Evolutionary conservation across 495 filamentous ascomycete species (phyloP).

Genomic region (Aspergillus bertholletiae): DNA sequence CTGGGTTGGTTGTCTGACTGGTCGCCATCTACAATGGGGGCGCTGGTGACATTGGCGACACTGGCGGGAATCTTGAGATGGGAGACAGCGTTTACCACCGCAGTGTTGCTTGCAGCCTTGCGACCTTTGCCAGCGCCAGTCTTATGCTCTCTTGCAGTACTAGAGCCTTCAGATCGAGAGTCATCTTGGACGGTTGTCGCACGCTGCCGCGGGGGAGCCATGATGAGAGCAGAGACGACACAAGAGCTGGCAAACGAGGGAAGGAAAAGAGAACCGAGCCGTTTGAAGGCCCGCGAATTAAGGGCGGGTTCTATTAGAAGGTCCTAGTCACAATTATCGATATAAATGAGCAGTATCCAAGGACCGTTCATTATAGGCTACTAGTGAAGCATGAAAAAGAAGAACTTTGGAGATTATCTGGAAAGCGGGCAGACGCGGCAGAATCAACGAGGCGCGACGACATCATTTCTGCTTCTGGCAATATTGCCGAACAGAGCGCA

Average conservation of each 20-base stretch:
- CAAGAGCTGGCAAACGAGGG: neutral
- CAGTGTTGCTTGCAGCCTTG: slow-evolving; percentile 21
- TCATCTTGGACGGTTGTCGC: slow-evolving; percentile 44
- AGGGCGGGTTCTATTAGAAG: neutral
- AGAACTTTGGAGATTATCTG: slow-evolving; percentile 19
- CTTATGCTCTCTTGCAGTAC: slow-evolving; percentile 45
- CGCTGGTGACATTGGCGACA: slow-evolving; percentile 35
- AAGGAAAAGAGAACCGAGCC: slow-evolving; percentile 1
- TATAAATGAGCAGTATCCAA: neutral
- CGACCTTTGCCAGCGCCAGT: slow-evolving; percentile 29
- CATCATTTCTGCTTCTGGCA: slow-evolving; percentile 22
- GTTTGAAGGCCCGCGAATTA: neutral
- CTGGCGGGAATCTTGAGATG: slow-evolving; percentile 22
- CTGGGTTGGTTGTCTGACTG: slow-evolving; percentile 27
- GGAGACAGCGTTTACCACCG: slow-evolving; percentile 1
- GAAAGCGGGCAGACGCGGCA: slow-evolving; percentile 36
- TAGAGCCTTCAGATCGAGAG: slow-evolving; percentile 53
- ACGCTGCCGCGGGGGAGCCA: slow-evolving; percentile 48
- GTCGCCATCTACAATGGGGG: slow-evolving; percentile 26
- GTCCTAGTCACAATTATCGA: slow-evolving; percentile 8
- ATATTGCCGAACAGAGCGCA: slow-evolving; percentile 15
- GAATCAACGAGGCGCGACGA: slow-evolving; percentile 26
- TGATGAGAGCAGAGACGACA: slow-evolving; percentile 13
- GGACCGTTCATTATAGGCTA: slow-evolving; percentile 1
- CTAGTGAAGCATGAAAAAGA: slow-evolving; percentile 6